Base-by-base conservation (phyloP, 805 yeast species). In the Kluyveromyces lactis region DNA sequence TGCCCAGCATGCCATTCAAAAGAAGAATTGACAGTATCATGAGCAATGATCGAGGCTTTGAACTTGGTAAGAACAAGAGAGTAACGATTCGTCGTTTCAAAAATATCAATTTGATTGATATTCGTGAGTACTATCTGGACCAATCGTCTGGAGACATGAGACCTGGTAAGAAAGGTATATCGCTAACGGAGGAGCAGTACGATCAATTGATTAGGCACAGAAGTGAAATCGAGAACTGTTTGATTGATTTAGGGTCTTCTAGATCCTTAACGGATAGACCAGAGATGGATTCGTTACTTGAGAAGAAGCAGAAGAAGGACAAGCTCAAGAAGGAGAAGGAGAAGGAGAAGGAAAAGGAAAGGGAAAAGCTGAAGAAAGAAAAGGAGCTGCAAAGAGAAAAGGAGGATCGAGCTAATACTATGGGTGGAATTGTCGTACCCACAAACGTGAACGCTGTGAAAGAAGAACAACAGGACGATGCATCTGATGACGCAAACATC, bases 91-190 rank as follows among this genome's bases (percentile, higher is more conserved):
- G 86, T 42, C 73, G 72, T 48, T 89, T 77, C 67, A 79, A 82
- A 40, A 78, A 79, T 38, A 64, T 66, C 41, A 73, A 73, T 26
- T 63, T 87, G 47, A 76, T 90, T 11, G 95, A 89, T 52, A 83
- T 89, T 39, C 72, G 97, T 42, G 96, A 89, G 56, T 86, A 68
- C 63, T 89, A 86, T 58, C 68, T 68, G 38, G 75, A 77, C 36
- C 64, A 68, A n/a, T 59, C 67, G 3, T 63, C 66, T 8, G 81
- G 81, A 4, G 80, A 77, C 44, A 68, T 71, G 64, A 71, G 71
- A 43, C 97, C 97, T 0, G 95, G 95, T 1, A 81, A 77, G 53
- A 89, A 89, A 61, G 81, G 66, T 15, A 61, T 61, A 6, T 60
- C 64, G 4, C 44, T 61, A 39, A 61, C 66, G 6, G 66, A 61